Evolutionary conservation across 331 rosid species (phyloP), one percentile per base, ranked within the genome.

Genomic region (Ulmus americana): DNA sequence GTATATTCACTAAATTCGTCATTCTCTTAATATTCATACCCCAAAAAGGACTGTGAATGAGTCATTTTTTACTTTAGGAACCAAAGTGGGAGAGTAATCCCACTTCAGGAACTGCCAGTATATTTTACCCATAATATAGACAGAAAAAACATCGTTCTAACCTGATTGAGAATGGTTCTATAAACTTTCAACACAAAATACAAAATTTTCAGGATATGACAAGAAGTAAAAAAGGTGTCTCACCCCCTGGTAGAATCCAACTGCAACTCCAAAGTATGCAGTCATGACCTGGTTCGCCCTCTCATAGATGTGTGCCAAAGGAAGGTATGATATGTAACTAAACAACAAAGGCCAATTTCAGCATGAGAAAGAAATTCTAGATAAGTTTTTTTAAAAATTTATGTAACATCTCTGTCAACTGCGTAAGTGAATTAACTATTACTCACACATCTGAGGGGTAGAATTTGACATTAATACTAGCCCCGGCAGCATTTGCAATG

Each of bases 231-330:
- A 7, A 59, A 64, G 62, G 70, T 65, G 3, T 61, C 90, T 47
- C 80, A 90, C 99, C 88, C 99, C 99, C 75, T 94, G 99, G 79
- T 79, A 94, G 87, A 94, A 94, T 63, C 99, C 99, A 77, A 94
- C 95, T 22, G 99, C 97, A 69, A 76, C 65, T 55, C 99, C 99
- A 48, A 73, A 87, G 75, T 84, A 65, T 76, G 70, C 85, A 11
- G 72, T 11, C 75, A 77, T 53, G 70, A 85, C 79, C 80, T 90
- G 95, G 77, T 90, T 94, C 57, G 85, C 81, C 78, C 97, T 91
- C 75, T 94, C 99, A 40, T 90, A 94, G 68, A 94, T 94, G 78
- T 94, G 99, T 43, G 99, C 99, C 84, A 94, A 79, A 39, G 99
- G 99, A 67, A 94, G 99, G 82, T 94, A 94, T 9, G 96, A 94